phyloP scores from a whole-genome alignment of 495 filamentous ascomycete genomes.

The Neurospora sp. region DNA sequence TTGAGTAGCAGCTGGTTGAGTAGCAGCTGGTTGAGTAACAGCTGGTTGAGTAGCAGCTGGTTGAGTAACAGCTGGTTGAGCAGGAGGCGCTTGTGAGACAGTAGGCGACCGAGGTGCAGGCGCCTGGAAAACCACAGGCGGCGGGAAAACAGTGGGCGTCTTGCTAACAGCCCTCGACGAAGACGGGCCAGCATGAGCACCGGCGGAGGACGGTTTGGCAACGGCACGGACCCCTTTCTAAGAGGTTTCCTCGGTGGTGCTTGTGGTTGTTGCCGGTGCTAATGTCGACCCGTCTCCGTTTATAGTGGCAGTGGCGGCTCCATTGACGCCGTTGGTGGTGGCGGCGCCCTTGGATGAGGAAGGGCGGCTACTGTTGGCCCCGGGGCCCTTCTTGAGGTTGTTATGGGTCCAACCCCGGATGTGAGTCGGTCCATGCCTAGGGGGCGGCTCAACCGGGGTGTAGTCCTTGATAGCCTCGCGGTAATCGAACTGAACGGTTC shows the following conservation, averaged over 20 bases:
- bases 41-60: too few relatives aligned
- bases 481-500: slow-evolving; percentile 39
- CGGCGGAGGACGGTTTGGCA: background rate
- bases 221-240: background rate
- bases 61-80: background rate
- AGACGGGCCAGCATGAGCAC: background rate
- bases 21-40: background rate
- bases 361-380: background rate
- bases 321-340: background rate
- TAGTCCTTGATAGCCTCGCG: slow-evolving; percentile 39
- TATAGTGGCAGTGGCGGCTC: background rate
- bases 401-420: slow-evolving; percentile 43
- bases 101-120: background rate
- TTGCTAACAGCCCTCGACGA: background rate
- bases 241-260: background rate
- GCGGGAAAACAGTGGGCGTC: background rate
- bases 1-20: background rate
- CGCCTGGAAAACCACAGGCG: background rate
- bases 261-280: background rate
- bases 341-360: slow-evolving; percentile 3
- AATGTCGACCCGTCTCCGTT: background rate
- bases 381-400: slow-evolving; percentile 22
- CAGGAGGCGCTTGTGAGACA: background rate
- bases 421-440: slow-evolving; percentile 32
- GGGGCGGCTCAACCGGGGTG: slow-evolving; percentile 31